phyloP scores from a whole-genome alignment of 2,329 filamentous ascomycete genomes.

The Cephalotrichum gorgonifer region DNA sequence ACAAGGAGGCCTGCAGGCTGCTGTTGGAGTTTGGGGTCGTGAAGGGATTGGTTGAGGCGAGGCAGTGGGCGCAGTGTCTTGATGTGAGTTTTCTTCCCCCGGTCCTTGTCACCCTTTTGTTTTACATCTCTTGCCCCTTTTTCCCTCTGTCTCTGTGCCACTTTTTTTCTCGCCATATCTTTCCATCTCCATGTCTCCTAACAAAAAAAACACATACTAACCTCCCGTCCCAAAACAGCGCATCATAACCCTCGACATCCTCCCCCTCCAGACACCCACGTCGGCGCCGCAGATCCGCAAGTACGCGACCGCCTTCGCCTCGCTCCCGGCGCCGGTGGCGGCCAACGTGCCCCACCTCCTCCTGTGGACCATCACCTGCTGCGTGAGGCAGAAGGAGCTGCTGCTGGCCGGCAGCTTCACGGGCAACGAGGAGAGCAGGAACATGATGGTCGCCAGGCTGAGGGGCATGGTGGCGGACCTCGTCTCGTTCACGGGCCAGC shows the following conservation, averaged over 20 bases:
- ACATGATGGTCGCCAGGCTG: constrained; percentile 57
- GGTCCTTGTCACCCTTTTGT: neutral
- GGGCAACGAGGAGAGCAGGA: constrained; percentile 55
- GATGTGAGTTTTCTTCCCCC: constrained; percentile 36
- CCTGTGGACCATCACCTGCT: constrained; percentile 87
- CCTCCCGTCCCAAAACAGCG: constrained; percentile 36
- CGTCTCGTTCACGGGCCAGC: constrained; percentile 87
- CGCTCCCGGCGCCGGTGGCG: constrained; percentile 68
- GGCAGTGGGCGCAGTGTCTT: constrained; percentile 46
- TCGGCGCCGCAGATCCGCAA: constrained; percentile 70
- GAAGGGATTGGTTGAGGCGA: constrained; percentile 43
- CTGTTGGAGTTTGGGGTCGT: constrained; percentile 52
- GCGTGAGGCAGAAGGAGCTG: constrained; percentile 65
- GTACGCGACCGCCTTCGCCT: constrained; percentile 70
- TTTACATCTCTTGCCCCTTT: neutral
- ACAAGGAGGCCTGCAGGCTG: constrained; percentile 44
- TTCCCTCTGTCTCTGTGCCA: too few species aligned
- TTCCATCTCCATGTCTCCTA: constrained; percentile 4
- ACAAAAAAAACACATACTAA: neutral
- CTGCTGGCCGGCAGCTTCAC: constrained; percentile 64
- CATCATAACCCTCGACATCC: constrained; percentile 65
- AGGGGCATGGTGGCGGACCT: constrained; percentile 78
- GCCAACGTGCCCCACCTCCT: constrained; percentile 85
- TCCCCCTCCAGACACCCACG: constrained; percentile 66
- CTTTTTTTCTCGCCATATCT: constrained; percentile 1